phyloP scores from a whole-genome alignment of 257 asterid genomes.

The Eucommia ulmoides region DNA sequence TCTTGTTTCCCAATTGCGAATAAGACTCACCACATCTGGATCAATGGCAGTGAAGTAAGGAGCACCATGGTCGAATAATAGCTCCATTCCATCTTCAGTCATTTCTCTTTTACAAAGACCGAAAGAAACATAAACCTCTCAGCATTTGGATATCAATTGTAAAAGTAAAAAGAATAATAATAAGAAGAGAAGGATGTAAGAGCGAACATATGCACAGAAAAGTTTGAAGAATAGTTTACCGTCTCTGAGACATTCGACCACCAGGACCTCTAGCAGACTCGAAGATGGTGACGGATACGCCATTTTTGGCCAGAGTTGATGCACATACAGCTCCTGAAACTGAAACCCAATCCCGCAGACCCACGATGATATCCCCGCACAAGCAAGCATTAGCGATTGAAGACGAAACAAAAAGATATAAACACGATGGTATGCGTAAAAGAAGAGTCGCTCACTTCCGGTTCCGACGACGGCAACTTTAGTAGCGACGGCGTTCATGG shows the following conservation, averaged over 20 bases:
- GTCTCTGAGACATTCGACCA: conserved; percentile 92
- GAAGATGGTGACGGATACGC: conserved; percentile 65
- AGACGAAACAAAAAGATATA: neutral
- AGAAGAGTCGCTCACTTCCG: conserved; percentile 46
- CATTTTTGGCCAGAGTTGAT: conserved; percentile 65
- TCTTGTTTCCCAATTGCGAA: conserved; percentile 67
- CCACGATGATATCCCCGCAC: neutral
- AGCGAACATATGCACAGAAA: too few species aligned
- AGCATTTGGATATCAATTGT: neutral
- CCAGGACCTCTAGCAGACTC: conserved; percentile 93
- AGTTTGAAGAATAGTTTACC: conserved; percentile 25
- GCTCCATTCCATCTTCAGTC: conserved; percentile 73
- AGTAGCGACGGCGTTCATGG: conserved; percentile 46
- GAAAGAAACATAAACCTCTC: neutral
- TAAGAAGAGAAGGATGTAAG: neutral
- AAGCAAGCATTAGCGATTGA: neutral
- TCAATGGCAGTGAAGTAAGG: conserved; percentile 52
- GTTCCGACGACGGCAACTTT: conserved; percentile 84
- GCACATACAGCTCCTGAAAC: conserved; percentile 96
- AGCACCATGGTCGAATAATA: conserved; percentile 75
- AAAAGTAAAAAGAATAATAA: neutral
- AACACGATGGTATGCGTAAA: neutral
- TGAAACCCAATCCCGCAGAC: conserved; percentile 12
- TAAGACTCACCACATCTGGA: conserved; percentile 50
- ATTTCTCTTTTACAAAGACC: conserved; percentile 31